Evolutionary conservation across 805 yeast species (phyloP), one percentile per base, ranked within the genome.

Genomic region (Lachancea nothofagi): DNA sequence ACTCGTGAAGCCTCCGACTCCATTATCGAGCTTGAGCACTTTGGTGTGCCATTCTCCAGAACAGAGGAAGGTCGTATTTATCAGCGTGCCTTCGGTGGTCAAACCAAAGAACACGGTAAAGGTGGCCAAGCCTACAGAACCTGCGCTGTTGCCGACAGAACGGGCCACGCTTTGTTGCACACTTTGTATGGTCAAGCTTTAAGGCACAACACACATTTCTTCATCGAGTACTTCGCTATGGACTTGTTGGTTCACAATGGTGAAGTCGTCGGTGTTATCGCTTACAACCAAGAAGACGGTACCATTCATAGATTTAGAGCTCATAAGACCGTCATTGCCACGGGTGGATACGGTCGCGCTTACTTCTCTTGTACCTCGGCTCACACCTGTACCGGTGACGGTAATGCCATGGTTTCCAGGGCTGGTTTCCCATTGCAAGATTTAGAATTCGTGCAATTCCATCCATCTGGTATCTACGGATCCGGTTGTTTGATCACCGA

Each of bases 51-150:
- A 45, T 90, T 90, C 71, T 87, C 97, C 40, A 83, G 98, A 76
- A 90, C 87, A 57, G 93, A 87, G 55, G 89, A 86, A 62, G 98
- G 98, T 51, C 78, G 93, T 63, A 90, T 90, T 61, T 90, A 90
- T 70, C 98, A 90, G 74, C 83, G 98, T 72, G 98, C 98, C 35
- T 90, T 90, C 62, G 98, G 98, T 65, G 98, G 98, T 62, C 98
- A 90, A 70, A 71, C 95, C 47, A 85, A 76, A 66, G 95, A 93
- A 53, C 87, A 70, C 67, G 98, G 98, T 64, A 88, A 93, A 65
- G 97, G 96, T 62, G 98, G 98, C 46, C 98, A 90, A 71, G 97
- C 97, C 42, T 90, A 93, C 76, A 83, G 98, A 74, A 90, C 97
- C 43, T 90, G 97, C 72, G 98, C 98, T 29, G 98, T 93, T 37